These are phyloP conservation scores for Porodaedalea pini DNA, from an alignment of 1,284 basidiomycete genomes.

Conservation along the genomic window DNA sequence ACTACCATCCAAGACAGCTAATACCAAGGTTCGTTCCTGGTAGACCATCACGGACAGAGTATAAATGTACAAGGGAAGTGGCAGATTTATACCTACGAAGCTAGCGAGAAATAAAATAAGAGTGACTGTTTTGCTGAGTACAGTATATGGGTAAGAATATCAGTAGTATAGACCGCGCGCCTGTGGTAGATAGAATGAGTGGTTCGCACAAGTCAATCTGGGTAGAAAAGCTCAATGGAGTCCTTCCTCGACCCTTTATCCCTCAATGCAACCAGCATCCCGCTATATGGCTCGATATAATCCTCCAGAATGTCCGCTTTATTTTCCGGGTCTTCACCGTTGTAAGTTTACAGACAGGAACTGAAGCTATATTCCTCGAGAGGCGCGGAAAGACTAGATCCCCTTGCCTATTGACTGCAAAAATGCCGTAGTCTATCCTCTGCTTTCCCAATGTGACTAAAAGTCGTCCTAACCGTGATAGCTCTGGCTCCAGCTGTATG, in stretches of 20 bases:
- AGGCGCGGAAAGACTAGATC: background rate
- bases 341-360: background rate
- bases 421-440: background rate
- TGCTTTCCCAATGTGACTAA: background rate
- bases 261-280: background rate
- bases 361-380: background rate
- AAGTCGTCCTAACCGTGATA: background rate
- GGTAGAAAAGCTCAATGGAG: background rate
- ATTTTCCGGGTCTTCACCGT: background rate
- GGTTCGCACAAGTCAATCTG: background rate
- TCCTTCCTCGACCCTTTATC: background rate
- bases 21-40: too few relatives aligned
- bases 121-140: too few relatives aligned
- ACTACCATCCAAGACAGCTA: too few relatives aligned
- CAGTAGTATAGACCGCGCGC: too few relatives aligned
- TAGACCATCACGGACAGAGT: too few relatives aligned
- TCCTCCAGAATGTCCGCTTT: background rate
- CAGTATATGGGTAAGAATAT: too few relatives aligned
- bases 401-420: background rate
- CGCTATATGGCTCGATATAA: background rate
- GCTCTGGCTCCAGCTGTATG: background rate
- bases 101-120: too few relatives aligned
- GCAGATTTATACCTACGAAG: too few relatives aligned
- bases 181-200: too few relatives aligned
- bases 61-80: too few relatives aligned